phyloP scores from a whole-genome alignment of 164 flowering plant species.

The Vitis labrusca region DNA sequence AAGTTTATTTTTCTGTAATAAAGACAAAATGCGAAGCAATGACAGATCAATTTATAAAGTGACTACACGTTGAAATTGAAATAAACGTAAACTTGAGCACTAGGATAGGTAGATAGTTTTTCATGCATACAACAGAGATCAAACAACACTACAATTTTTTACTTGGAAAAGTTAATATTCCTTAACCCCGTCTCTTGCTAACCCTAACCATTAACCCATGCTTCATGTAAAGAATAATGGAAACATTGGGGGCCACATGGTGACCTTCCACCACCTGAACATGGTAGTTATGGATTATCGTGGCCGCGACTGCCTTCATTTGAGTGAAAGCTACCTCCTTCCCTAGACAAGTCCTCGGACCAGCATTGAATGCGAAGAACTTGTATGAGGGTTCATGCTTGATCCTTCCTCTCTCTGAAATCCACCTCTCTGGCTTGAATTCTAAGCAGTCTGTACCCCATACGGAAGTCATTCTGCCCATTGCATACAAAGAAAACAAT shows the following conservation, averaged over 20 bases:
- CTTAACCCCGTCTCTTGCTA: neutral
- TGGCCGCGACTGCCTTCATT: conserved; percentile 22
- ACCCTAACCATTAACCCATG: conserved; percentile 25
- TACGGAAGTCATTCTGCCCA: conserved; percentile 44
- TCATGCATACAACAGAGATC: too few species aligned
- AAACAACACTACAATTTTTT: too few species aligned
- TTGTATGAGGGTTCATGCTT: conserved; percentile 36
- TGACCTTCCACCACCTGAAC: conserved; percentile 16
- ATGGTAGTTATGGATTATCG: conserved; percentile 15
- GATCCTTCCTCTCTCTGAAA: conserved; percentile 33
- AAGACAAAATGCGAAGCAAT: too few species aligned
- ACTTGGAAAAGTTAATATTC: too few species aligned
- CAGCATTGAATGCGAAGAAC: conserved; percentile 27
- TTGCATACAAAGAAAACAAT: conserved; percentile 28
- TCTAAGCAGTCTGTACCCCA: conserved; percentile 58
- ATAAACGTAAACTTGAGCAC: too few species aligned
- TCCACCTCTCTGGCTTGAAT: conserved; percentile 65
- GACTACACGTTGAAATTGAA: too few species aligned
- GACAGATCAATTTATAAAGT: too few species aligned
- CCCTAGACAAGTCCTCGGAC: conserved; percentile 38
- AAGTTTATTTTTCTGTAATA: too few species aligned
- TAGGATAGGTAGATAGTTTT: too few species aligned
- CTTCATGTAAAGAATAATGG: conserved; percentile 25
- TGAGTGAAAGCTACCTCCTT: conserved; percentile 23
- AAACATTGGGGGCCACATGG: neutral